A percentile compares a stretch with the other conserved stretches of the same genome.
Evolutionary conservation across 169 alveolate species (phyloP).

Genomic region (Toxoplasma gondii): DNA sequence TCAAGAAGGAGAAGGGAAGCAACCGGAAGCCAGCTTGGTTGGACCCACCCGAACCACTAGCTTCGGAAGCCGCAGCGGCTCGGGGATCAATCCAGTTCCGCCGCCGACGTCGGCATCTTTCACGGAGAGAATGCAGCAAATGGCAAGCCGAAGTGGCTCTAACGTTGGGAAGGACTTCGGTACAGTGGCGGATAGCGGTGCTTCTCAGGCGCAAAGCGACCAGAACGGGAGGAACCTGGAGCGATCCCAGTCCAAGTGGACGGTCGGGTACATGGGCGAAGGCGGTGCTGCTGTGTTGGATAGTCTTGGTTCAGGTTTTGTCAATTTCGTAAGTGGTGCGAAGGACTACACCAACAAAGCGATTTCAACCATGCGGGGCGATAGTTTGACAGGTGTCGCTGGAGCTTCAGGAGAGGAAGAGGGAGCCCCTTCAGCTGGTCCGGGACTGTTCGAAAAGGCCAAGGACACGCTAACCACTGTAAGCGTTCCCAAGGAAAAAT

Average conservation of each 20-base stretch:
- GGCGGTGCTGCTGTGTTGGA: slow-evolving; percentile 53
- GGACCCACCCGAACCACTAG: neutral
- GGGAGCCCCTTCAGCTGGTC: slow-evolving; percentile 45
- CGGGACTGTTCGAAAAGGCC: slow-evolving; percentile 54
- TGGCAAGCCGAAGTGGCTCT: slow-evolving; percentile 1
- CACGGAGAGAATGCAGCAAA: slow-evolving; percentile 2
- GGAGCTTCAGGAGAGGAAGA: neutral
- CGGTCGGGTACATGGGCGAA: slow-evolving; percentile 22
- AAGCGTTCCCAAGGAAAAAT: neutral
- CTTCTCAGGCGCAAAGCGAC: neutral
- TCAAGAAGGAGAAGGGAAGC: slow-evolving; percentile 8
- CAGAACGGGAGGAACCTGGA: neutral
- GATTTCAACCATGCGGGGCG: neutral
- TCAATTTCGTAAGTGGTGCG: slow-evolving; percentile 59
- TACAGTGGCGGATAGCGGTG: neutral
- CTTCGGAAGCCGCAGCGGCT: neutral
- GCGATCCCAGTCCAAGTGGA: slow-evolving; percentile 10
- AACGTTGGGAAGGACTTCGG: neutral
- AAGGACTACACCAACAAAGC: slow-evolving; percentile 56
- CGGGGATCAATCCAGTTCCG: neutral
- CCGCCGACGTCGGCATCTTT: slow-evolving; percentile 28
- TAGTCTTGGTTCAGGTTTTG: slow-evolving; percentile 31
- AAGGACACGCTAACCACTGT: slow-evolving; percentile 58
- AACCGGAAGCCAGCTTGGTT: slow-evolving; percentile 9
- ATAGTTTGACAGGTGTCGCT: neutral